Base-by-base conservation (phyloP, 352 stramenopile genomes). In the Blastocystis sp. region DNA sequence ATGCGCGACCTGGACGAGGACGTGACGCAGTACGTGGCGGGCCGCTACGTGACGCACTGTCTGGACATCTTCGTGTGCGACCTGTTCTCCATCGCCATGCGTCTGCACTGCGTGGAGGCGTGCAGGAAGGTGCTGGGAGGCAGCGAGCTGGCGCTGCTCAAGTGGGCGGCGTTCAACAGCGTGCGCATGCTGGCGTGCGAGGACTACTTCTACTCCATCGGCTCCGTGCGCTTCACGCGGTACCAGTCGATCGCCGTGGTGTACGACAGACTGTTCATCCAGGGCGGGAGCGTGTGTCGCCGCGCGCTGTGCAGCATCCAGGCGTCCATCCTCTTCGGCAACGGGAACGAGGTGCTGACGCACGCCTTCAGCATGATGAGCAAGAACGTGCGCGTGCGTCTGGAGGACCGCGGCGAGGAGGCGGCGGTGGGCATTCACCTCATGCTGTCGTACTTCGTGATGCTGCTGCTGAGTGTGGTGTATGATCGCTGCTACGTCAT, bases 401-500 rank as follows among this genome's bases (percentile, higher is more conserved):
- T 67, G 21, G 33, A 37, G 2, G 33, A 37, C 16, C 35, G 55
- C n/a, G 55, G 41, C 6, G 10, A 85, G n/a, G 74, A 85, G 31
- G 60, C 19, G 35, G 45, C 61, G 51, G 74, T 85, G 29, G 74
- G 74, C 29, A 29, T 62, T 29, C 74, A 85, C 37, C 74, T 85
- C 13, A 85, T 85, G 74, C 35, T 29, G 55, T 67, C 41, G 13
- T 85, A 67, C 45, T 41, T 85, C 9, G 50, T 85, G n/a, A 69
- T 85, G 10, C 60, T 62, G 13, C 39, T 85, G 24, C 13, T 85
- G 9, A 41, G 50, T 3, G 12, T 85, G 24, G 29, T 26, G 19
- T 85, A 85, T 19, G 74, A 85, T 16, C 74, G 74, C 33, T 16
- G 26, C 24, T 85, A 67, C 45, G 19, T 85, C 1, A n/a, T 12